Base-by-base conservation (phyloP, 2,329 filamentous ascomycete species). In the Rutstroemia sydowiana region DNA sequence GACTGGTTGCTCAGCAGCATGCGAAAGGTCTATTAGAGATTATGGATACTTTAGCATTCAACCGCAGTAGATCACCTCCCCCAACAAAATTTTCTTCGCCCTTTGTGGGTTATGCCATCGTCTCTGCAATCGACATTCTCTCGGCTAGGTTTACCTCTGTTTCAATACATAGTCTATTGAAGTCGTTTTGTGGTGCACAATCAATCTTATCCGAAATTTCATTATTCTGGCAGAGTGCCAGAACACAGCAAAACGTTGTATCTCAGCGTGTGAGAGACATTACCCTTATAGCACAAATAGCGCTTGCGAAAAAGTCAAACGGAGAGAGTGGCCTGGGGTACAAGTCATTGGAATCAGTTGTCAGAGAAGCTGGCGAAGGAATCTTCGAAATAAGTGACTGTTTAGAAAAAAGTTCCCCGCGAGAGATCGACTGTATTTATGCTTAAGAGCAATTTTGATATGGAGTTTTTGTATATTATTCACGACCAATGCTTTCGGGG, bases 61-160 rank as follows among this genome's bases (percentile, higher is more conserved):
- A 51, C 58, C 67, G 5, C 8, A 37, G 18, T 26, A 37, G 16
- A 23, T 45, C 41, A 6, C 32, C 32, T 13, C 16, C 44, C 6
- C 43, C 39, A 9, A 39, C 26, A 1, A 55, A 55, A 14, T 74
- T 78, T 37, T 75, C 79, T 0, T 77, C 75, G n/a, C 82, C 84
- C 0, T 81, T 84, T 55, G 71, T 80, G 16, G 79, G 78, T n/a
- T 79, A 79, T 57, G 75, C 77, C 5, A 75, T 85, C 21, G 70
- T 82, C 31, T 75, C 81, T 44, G 83, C 84, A 0, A 72, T 84
- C 31, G 85, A 89, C 59, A 78, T 87, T 36, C 71, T 87, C 51
- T 79, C 79, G 11, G 78, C 83, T 0, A 78, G 76, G 5, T 80
- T 83, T 1, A 63, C 72, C 1, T 65, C 83, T 6, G 67, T 72